A percentile compares a stretch with the other conserved stretches of the same genome.
phyloP scores from a whole-genome alignment of 805 yeast species.

The Yarrowia osloensis region DNA sequence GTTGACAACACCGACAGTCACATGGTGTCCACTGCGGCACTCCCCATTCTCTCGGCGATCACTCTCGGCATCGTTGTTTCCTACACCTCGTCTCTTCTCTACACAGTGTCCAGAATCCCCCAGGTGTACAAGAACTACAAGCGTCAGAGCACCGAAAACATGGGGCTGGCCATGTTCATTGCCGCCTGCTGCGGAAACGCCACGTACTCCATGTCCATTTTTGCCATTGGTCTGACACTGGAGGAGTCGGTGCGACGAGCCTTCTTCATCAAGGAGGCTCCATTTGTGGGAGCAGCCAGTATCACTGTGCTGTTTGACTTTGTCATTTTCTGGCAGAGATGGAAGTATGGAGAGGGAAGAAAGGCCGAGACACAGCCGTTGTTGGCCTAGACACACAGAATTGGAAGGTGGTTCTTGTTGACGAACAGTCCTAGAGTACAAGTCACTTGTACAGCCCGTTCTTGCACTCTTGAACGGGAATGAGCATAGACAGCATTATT shows the following conservation, averaged over 20 bases:
- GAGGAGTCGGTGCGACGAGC: constrained; percentile 46
- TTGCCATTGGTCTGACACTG: constrained; percentile 56
- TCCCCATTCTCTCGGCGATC: background rate
- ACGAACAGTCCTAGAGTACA: background rate
- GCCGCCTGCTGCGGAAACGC: constrained; percentile 79
- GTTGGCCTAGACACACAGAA: background rate
- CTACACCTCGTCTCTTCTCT: constrained; percentile 76
- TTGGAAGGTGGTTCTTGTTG: background rate
- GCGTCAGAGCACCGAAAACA: constrained; percentile 82
- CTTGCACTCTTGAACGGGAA: background rate
- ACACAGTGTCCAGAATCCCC: constrained; percentile 79
- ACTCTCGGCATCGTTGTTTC: constrained; percentile 56
- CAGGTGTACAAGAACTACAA: constrained; percentile 75
- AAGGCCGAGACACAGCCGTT: constrained; percentile 13
- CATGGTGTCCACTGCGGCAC: background rate
- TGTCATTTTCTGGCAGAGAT: constrained; percentile 45
- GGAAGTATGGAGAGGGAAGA: constrained; percentile 33
- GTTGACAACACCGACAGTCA: background rate
- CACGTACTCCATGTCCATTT: constrained; percentile 72
- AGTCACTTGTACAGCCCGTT: background rate
- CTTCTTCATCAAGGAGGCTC: constrained; percentile 70
- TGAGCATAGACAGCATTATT: constrained; percentile 14
- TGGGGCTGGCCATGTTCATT: constrained; percentile 75
- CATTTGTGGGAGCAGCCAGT: constrained; percentile 79
- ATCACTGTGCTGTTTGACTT: constrained; percentile 83